Base-by-base conservation (phyloP, 768 basidiomycete species). In the Nidula microcarpa region DNA sequence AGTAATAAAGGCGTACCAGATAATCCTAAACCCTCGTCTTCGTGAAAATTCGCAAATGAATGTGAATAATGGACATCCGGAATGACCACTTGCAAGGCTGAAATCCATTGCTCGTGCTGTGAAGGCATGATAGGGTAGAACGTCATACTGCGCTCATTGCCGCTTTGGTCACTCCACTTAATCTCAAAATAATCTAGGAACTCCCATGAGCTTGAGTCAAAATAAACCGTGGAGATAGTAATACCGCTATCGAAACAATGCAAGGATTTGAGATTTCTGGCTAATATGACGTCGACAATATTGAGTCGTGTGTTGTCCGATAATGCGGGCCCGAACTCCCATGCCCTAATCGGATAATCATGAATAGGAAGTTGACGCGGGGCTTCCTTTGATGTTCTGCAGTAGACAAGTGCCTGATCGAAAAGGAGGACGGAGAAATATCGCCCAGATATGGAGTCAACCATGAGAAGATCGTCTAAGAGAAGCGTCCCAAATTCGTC, bases 291-390 rank as follows among this genome's bases (percentile, higher is more conserved):
- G 54, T 67, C 57, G 2, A 67, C 60, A 6, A 74, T 53, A 43
- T 65, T 60, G 34, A 74, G 51, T 1, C 64, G 62, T 18, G 60
- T 61, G 10, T 46, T 58, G 46, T 62, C 57, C 41, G 62, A 57
- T 23, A 74, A 58, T 0, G 70, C 73, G 6, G 69, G 67, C 1
- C 75, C 75, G 7, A 73, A 51, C 55, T 73, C 70, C 74, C 74
- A 76, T 2, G 71, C 54, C 9, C 58, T 53, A 3, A 73, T 62
- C 1, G 74, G 73, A 55, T 74, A 30, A 30, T 30, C 73, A 37
- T 54, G 33, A 4, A 56, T 55, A 13, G 5, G 39, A 3, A 41
- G 16, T 37, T 54, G 46, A 34, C 53, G 53, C 33, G 43, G 49
- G 51, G 53, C 55, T 35, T 44, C 43, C 5, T 54, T 56, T 37